A percentile compares a stretch with the other conserved stretches of the same genome.
These are phyloP conservation scores for Candida ovalis DNA, from an alignment of 805 yeast genomes.

Conservation along the genomic window DNA sequence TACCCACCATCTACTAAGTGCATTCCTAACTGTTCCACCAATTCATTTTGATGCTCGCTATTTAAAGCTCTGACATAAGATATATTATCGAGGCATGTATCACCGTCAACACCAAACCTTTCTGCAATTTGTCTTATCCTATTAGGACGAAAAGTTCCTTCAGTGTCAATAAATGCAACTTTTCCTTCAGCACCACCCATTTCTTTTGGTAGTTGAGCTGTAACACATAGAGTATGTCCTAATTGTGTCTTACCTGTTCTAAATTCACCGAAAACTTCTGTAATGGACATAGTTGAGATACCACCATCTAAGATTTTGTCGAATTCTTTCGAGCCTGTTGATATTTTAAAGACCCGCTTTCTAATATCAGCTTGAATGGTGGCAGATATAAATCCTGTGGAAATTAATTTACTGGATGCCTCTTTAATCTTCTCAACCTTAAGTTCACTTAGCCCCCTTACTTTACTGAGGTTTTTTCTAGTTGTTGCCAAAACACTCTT, in stretches of 20 bases:
- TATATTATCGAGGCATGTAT: conserved; percentile 64
- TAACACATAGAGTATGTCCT: conserved; percentile 75
- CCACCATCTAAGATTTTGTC: conserved; percentile 75
- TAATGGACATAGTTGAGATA: conserved; percentile 68
- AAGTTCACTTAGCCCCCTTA: conserved; percentile 71
- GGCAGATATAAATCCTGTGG: conserved; percentile 72
- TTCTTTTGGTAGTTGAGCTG: conserved; percentile 65
- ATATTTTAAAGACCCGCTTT: conserved; percentile 56
- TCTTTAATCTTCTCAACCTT: conserved; percentile 74
- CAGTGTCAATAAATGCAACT: conserved; percentile 75
- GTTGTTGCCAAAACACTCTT: conserved; percentile 57
- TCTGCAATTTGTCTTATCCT: conserved; percentile 61
- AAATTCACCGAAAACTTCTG: conserved; percentile 78
- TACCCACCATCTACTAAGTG: conserved; percentile 67
- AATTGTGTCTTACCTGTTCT: conserved; percentile 81
- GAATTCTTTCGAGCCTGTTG: conserved; percentile 70
- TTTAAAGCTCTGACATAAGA: conserved; percentile 74
- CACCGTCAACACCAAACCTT: conserved; percentile 65
- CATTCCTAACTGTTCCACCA: conserved; percentile 61
- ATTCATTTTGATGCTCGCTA: conserved; percentile 75
- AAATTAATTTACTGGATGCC: conserved; percentile 63
- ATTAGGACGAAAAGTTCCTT: conserved; percentile 79
- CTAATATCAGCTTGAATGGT: conserved; percentile 63
- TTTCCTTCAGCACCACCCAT: conserved; percentile 83
- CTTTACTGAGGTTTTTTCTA: conserved; percentile 57